Percentiles rank a stretch among this genome's conserved stretches.
These are phyloP conservation scores for Phytophthora hybrid DNA, from an alignment of 352 stramenopile genomes.

Conservation along the genomic window DNA sequence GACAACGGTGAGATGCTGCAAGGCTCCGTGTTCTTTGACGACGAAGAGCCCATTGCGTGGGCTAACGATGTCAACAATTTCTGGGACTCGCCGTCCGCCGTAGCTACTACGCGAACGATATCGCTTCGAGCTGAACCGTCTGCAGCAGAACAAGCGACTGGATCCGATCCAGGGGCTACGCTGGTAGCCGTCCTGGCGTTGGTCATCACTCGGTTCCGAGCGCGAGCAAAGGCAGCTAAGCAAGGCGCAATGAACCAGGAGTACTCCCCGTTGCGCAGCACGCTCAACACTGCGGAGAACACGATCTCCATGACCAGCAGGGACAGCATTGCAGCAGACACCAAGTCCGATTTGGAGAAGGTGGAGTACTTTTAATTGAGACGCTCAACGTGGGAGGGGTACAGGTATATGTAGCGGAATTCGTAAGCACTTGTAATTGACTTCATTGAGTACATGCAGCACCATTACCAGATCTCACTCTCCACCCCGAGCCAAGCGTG, in stretches of 20 bases:
- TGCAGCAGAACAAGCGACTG: neutral
- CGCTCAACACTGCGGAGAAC: conserved; percentile 28
- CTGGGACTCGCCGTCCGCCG: conserved; percentile 1
- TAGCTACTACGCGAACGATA: conserved; percentile 1
- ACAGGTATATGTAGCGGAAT: neutral
- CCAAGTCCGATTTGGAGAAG: conserved; percentile 11
- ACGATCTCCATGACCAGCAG: conserved; percentile 29
- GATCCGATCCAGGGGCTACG: neutral
- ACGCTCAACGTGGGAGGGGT: neutral
- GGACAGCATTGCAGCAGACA: conserved; percentile 12
- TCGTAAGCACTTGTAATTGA: neutral
- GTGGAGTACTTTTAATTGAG: conserved; percentile 25
- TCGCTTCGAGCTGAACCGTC: conserved; percentile 13
- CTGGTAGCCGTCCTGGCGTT: conserved; percentile 1
- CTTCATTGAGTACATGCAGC: neutral
- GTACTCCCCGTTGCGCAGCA: conserved; percentile 26
- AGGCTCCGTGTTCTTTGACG: conserved; percentile 2
- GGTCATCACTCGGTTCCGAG: conserved; percentile 5
- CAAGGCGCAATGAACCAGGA: neutral
- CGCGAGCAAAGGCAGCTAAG: conserved; percentile 5
- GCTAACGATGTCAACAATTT: conserved; percentile 15
- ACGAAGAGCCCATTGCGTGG: conserved; percentile 26
- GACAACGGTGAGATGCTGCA: neutral
- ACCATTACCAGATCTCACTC: neutral
- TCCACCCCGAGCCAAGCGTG: neutral